These are phyloP conservation scores for Spizellomyces punctatus DNA, from an alignment of 192 early-diverging fungal species.

Conservation along the genomic window DNA sequence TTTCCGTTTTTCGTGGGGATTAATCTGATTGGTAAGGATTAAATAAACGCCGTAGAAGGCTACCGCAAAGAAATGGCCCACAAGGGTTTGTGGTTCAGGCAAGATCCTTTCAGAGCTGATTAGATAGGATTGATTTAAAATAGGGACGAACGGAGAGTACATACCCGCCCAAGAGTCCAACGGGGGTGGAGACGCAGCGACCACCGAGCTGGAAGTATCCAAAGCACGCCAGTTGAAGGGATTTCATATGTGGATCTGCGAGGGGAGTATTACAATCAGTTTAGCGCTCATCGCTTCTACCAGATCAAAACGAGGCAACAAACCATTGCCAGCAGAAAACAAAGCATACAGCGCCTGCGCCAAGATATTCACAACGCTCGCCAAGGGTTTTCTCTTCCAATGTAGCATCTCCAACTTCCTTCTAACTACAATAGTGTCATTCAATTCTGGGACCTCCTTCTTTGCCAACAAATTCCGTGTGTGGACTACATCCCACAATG, in stretches of 20 bases:
- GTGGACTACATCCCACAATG: conserved; percentile 86
- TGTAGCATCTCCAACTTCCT: conserved; percentile 67
- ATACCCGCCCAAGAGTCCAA: conserved; percentile 74
- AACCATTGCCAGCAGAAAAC: conserved; percentile 82
- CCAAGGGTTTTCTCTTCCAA: conserved; percentile 76
- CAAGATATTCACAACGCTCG: conserved; percentile 84
- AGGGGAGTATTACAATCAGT: background rate
- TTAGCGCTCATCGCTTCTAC: background rate
- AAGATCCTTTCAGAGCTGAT: conserved; percentile 45
- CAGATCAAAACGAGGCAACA: conserved; percentile 9
- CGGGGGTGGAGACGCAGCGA: conserved; percentile 75
- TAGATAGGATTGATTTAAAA: background rate
- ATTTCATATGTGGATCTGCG: conserved; percentile 67
- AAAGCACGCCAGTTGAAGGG: conserved; percentile 86
- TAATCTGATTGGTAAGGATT: conserved; percentile 25
- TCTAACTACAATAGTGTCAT: conserved; percentile 32
- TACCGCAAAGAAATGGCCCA: conserved; percentile 93
- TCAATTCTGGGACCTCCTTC: conserved; percentile 28
- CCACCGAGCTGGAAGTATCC: conserved; percentile 86
- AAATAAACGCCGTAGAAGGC: conserved; percentile 58
- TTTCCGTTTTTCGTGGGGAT: background rate
- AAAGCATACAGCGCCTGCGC: conserved; percentile 90
- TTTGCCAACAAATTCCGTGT: conserved; percentile 62
- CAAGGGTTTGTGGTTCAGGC: conserved; percentile 71
- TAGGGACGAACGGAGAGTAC: background rate